These are phyloP conservation scores for Ochetophila trinervis DNA, from an alignment of 306 rosid species.

Conservation along the genomic window DNA sequence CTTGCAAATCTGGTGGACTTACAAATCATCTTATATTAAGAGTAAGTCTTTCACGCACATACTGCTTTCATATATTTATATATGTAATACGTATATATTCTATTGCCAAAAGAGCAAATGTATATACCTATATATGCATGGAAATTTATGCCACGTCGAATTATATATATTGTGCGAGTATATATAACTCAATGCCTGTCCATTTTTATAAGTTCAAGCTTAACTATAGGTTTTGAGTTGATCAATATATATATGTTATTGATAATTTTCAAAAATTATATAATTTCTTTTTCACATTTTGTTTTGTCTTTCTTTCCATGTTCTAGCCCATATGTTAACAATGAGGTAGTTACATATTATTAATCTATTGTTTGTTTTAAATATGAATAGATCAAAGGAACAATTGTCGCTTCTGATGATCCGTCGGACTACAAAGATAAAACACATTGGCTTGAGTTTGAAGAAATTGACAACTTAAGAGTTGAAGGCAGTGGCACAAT, in stretches of 20 bases:
- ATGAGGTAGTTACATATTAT: too few species aligned
- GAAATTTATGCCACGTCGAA: too few species aligned
- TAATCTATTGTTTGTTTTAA: too few species aligned
- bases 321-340: not conserved
- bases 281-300: too few species aligned
- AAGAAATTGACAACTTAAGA: constrained; percentile 25
- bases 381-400: constrained; percentile 46
- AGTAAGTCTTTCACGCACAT: constrained; percentile 21
- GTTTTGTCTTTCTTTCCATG: not conserved
- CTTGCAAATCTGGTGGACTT: constrained; percentile 48
- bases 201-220: too few species aligned
- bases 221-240: too few species aligned
- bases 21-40: constrained; percentile 26
- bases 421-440: constrained; percentile 53
- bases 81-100: not conserved
- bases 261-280: too few species aligned
- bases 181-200: too few species aligned
- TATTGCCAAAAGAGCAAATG: too few species aligned
- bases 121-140: too few species aligned
- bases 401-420: constrained; percentile 53
- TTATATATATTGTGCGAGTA: too few species aligned
- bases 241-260: not conserved
- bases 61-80: too few species aligned
- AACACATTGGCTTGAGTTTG: constrained; percentile 57
- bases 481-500: constrained; percentile 64